Conservation (phyloP, 2,329 filamentous ascomycete genomes). For the Pseudocercospora vitis region DNA sequence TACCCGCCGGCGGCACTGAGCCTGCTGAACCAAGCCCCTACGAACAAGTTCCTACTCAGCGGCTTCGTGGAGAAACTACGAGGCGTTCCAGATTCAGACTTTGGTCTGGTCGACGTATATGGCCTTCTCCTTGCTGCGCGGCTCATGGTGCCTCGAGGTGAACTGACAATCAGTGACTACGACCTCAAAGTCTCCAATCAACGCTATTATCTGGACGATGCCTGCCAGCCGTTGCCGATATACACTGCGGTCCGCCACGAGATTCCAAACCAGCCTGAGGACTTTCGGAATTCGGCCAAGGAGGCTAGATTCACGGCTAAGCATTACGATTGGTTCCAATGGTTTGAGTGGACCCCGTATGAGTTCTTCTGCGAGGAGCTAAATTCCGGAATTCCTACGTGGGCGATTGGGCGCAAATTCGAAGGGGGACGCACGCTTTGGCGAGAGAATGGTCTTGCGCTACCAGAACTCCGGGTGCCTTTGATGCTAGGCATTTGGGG, state of each 20-base stretch:
- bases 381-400: slow-evolving; percentile 86
- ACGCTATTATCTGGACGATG: slow-evolving; percentile 69
- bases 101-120: slow-evolving; percentile 92
- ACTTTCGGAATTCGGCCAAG: slow-evolving; percentile 37
- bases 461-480: slow-evolving; percentile 82
- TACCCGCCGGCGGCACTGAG: slow-evolving; percentile 83
- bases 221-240: slow-evolving; percentile 83
- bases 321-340: slow-evolving; percentile 79
- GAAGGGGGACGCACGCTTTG: slow-evolving; percentile 66
- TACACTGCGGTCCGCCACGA: slow-evolving; percentile 96
- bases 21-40: slow-evolving; percentile 81
- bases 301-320: slow-evolving; percentile 43
- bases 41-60: slow-evolving; percentile 85
- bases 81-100: slow-evolving; percentile 74
- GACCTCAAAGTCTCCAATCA: slow-evolving; percentile 95
- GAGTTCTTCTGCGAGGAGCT: slow-evolving; percentile 96
- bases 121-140: slow-evolving; percentile 81
- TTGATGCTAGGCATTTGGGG: slow-evolving; percentile 93
- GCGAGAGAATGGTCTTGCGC: slow-evolving; percentile 63
- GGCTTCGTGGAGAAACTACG: slow-evolving; percentile 90
- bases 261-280: slow-evolving; percentile 66
- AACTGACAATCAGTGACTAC: slow-evolving; percentile 69
- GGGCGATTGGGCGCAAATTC: slow-evolving; percentile 85
- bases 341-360: slow-evolving; percentile 94
- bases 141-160: slow-evolving; percentile 81